Evolutionary conservation across 495 filamentous ascomycete genomes (phyloP).

Genomic region (Penicillium fimorum): DNA sequence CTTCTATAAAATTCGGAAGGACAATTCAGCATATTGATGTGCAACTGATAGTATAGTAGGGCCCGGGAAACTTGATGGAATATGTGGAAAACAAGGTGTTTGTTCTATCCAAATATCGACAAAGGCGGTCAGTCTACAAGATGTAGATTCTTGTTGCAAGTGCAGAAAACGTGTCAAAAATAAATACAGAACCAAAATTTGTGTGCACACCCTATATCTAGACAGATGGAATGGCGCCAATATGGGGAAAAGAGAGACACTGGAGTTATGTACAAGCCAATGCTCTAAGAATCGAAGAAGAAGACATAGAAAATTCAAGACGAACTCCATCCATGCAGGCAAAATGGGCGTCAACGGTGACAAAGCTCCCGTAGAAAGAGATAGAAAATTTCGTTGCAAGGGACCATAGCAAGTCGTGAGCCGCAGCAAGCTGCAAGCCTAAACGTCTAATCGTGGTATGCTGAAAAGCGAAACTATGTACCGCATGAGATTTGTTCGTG

Average conservation of each 20-base stretch:
- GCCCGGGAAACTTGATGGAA: neutral
- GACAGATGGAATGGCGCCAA: neutral
- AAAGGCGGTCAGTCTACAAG: neutral
- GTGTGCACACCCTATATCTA: slow-evolving; percentile 1
- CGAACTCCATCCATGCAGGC: slow-evolving; percentile 13
- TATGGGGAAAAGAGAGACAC: neutral
- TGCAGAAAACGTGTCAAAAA: neutral
- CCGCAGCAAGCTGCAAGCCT: neutral
- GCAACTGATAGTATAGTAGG: neutral
- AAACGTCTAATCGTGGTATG: slow-evolving; percentile 2
- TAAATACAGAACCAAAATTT: neutral
- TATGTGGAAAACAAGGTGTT: neutral
- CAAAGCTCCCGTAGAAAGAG: neutral
- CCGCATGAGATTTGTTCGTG: slow-evolving; percentile 10
- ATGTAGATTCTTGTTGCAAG: neutral
- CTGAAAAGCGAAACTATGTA: neutral
- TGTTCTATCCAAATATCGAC: neutral
- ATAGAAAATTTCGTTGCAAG: neutral
- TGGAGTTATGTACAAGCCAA: slow-evolving; percentile 1
- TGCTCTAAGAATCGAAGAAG: slow-evolving; percentile 5
- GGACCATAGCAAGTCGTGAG: slow-evolving; percentile 6
- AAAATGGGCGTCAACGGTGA: slow-evolving; percentile 5
- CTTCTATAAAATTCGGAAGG: neutral
- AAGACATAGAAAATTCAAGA: neutral
- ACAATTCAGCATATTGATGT: neutral